Evolutionary conservation across 140 eudicot genomes (phyloP).

Genomic region (Erigeron philadelphicus): DNA sequence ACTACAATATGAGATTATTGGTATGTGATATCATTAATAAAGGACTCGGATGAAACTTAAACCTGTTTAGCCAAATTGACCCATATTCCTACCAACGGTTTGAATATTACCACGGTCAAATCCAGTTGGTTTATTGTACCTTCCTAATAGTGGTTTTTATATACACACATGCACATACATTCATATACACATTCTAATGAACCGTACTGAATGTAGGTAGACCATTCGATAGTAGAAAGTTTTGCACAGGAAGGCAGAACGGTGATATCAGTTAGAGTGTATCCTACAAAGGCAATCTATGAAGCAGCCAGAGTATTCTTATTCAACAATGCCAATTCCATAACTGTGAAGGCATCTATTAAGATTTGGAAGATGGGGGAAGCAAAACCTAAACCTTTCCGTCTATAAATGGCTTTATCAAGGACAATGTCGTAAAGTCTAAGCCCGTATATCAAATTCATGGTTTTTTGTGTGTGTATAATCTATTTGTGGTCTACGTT

Average conservation of each 20-base stretch:
- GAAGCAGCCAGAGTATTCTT: constrained; percentile 27
- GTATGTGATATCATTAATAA: constrained; percentile 25
- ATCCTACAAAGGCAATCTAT: constrained; percentile 32
- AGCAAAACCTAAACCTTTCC: constrained; percentile 26
- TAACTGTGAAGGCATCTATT: constrained; percentile 27
- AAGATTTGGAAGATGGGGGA: constrained; percentile 23
- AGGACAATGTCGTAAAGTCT: constrained; percentile 10
- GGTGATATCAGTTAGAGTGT: constrained; percentile 27
- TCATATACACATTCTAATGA: background rate
- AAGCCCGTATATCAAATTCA: constrained; percentile 10
- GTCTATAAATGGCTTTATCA: background rate
- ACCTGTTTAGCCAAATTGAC: background rate
- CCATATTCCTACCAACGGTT: background rate
- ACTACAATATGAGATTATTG: constrained; percentile 42
- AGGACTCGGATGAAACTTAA: background rate
- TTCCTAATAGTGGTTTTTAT: background rate
- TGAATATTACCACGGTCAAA: background rate
- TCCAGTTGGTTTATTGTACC: background rate
- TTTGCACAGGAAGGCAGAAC: constrained; percentile 59
- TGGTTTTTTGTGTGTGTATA: background rate
- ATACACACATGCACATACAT: constrained; percentile 4
- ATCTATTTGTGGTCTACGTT: background rate
- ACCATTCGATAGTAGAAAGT: constrained; percentile 54
- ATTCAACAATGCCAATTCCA: constrained; percentile 29
- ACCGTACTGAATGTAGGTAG: constrained; percentile 32